phyloP scores from a whole-genome alignment of 805 yeast genomes.

The Wickerhamiella spandovensis region DNA sequence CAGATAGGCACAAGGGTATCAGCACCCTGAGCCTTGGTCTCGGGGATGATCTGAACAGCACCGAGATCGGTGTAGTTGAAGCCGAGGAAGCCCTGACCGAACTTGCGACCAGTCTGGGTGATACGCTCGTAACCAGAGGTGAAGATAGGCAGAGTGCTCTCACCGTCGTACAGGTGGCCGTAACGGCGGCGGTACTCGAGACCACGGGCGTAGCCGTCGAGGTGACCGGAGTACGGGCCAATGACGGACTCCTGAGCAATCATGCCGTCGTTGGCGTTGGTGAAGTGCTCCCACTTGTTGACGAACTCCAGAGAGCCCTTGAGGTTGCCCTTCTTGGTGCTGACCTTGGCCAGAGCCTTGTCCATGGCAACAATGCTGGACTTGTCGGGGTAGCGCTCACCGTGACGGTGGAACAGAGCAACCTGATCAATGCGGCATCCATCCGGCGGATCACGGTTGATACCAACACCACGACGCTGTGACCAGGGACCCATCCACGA shows the following conservation, averaged over 20 bases:
- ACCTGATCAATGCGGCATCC: slow-evolving; percentile 43
- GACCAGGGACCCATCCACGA: slow-evolving; percentile 40
- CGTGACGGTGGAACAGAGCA: slow-evolving; percentile 40
- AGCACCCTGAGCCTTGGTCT: slow-evolving; percentile 10
- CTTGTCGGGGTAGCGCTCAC: slow-evolving; percentile 39
- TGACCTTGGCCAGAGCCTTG: slow-evolving; percentile 8
- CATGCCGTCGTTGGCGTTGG: slow-evolving; percentile 22
- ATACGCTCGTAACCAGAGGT: slow-evolving; percentile 39
- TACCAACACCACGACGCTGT: slow-evolving; percentile 38
- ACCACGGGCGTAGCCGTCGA: slow-evolving; percentile 38
- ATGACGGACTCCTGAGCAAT: slow-evolving; percentile 33
- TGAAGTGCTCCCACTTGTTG: slow-evolving; percentile 34
- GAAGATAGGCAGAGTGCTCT: slow-evolving; percentile 33
- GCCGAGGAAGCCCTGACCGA: slow-evolving; percentile 15
- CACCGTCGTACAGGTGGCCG: slow-evolving; percentile 29
- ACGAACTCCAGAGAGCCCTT: slow-evolving; percentile 27
- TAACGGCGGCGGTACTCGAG: slow-evolving; percentile 34
- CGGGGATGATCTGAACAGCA: slow-evolving; percentile 10
- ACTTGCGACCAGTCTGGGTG: slow-evolving; percentile 11
- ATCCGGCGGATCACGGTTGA: slow-evolving; percentile 37
- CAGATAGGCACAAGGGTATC: slow-evolving; percentile 10
- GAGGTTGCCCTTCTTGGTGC: slow-evolving; percentile 3
- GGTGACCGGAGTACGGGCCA: slow-evolving; percentile 38
- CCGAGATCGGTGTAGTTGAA: slow-evolving; percentile 8
- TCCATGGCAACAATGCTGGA: slow-evolving; percentile 6